These are phyloP conservation scores for Pythium myriotylum DNA, from an alignment of 352 stramenopile species.

Conservation along the genomic window DNA sequence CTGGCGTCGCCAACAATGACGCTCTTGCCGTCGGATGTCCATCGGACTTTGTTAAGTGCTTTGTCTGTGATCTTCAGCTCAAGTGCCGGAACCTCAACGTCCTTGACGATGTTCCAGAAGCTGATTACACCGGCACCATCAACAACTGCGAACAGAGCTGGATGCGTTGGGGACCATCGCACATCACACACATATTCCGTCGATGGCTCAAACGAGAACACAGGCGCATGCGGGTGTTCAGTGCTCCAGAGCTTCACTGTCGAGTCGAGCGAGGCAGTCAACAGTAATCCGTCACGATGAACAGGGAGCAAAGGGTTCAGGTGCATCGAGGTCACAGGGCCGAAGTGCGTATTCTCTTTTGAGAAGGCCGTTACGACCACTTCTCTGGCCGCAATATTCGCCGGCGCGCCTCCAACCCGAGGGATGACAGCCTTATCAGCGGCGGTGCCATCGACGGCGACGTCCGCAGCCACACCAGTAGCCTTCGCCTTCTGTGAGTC, in stretches of 20 bases:
- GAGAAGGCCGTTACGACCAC: conserved; percentile 72
- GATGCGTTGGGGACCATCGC: conserved; percentile 79
- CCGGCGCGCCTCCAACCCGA: conserved; percentile 2
- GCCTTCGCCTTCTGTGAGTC: conserved; percentile 78
- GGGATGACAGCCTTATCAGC: conserved; percentile 47
- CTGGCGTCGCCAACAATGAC: conserved; percentile 80
- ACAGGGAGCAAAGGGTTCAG: conserved; percentile 74
- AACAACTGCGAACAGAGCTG: conserved; percentile 81
- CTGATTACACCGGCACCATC: conserved; percentile 72
- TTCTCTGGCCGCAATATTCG: conserved; percentile 42
- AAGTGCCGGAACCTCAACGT: conserved; percentile 75
- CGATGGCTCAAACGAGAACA: conserved; percentile 85
- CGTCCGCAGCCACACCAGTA: conserved; percentile 3
- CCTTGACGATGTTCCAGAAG: conserved; percentile 87
- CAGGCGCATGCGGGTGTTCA: conserved; percentile 63
- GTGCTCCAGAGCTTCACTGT: conserved; percentile 89
- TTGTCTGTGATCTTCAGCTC: conserved; percentile 71
- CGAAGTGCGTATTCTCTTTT: conserved; percentile 77
- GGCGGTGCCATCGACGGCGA: conserved; percentile 11
- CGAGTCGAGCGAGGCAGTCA: conserved; percentile 87
- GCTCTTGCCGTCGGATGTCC: conserved; percentile 76
- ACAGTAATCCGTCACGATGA: conserved; percentile 74
- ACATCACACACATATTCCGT: conserved; percentile 91
- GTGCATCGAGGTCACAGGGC: conserved; percentile 83
- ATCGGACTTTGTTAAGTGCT: conserved; percentile 85